Conservation (phyloP, 768 basidiomycete genomes). For the Suillus spraguei region DNA sequence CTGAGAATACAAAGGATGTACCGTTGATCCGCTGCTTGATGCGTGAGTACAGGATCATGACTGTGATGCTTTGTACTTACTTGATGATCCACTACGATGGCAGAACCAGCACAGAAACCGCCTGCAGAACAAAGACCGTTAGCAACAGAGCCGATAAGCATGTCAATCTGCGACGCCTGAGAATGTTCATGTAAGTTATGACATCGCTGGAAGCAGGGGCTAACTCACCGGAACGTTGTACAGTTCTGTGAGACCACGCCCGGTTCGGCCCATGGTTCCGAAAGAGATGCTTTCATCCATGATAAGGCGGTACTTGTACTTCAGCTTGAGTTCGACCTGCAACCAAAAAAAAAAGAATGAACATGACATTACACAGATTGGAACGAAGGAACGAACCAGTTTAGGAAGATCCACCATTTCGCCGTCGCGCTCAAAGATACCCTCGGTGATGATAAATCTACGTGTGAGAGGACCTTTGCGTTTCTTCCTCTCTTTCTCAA, state of each 20-base stretch:
- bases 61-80: conserved; percentile 36
- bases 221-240: conserved; percentile 85
- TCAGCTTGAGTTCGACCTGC: conserved; percentile 91
- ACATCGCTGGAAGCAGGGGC: not conserved
- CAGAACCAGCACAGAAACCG: conserved; percentile 94
- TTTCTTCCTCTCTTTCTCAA: conserved; percentile 90
- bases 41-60: not conserved
- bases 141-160: conserved; percentile 90
- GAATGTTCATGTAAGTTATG: conserved; percentile 5
- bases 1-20: conserved; percentile 94
- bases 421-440: conserved; percentile 95
- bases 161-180: conserved; percentile 88
- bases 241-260: conserved; percentile 92
- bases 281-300: conserved; percentile 95
- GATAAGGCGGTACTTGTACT: conserved; percentile 95
- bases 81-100: conserved; percentile 85
- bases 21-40: conserved; percentile 85
- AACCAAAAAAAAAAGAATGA: conserved; percentile 5
- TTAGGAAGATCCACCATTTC: conserved; percentile 91
- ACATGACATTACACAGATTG: not conserved
- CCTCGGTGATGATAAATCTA: conserved; percentile 95
- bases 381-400: conserved; percentile 56
- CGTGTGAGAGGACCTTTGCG: conserved; percentile 80
- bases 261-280: conserved; percentile 89
- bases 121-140: conserved; percentile 82